Conservation (phyloP, 441 rosid species). For the Jatropha podagrica region DNA sequence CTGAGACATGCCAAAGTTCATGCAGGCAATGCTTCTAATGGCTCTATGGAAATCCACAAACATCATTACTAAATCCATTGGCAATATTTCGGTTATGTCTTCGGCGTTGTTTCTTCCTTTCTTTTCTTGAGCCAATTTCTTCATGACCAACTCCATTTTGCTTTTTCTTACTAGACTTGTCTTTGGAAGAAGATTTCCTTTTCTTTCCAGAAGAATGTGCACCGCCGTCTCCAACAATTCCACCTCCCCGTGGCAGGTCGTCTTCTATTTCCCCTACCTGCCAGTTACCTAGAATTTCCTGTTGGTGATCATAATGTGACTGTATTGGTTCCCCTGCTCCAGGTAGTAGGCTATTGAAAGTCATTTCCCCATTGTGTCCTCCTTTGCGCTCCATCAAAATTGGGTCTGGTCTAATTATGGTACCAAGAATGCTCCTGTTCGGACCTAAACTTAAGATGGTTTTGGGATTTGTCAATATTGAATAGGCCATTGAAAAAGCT, state of each 20-base stretch:
- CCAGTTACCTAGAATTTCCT: slow-evolving; percentile 77
- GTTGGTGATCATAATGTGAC: slow-evolving; percentile 29
- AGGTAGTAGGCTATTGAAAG: slow-evolving; percentile 69
- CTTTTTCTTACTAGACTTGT: slow-evolving; percentile 42
- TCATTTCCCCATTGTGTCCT: slow-evolving; percentile 61
- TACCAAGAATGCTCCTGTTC: slow-evolving; percentile 86
- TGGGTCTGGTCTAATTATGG: slow-evolving; percentile 82
- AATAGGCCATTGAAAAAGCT: slow-evolving; percentile 83
- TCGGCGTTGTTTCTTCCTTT: slow-evolving; percentile 35
- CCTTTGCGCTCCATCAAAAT: slow-evolving; percentile 72
- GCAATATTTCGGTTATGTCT: slow-evolving; percentile 20
- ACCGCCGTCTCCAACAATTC: slow-evolving; percentile 30
- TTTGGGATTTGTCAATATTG: slow-evolving; percentile 68
- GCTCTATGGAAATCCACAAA: slow-evolving; percentile 20
- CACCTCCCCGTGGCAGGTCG: slow-evolving; percentile 59
- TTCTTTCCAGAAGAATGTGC: slow-evolving; percentile 49
- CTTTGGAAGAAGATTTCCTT: slow-evolving; percentile 48
- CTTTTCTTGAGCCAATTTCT: slow-evolving; percentile 37
- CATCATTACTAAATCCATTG: slow-evolving; percentile 24
- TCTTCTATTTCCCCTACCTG: slow-evolving; percentile 63
- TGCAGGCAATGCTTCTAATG: neutral
- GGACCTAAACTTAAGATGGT: slow-evolving; percentile 59
- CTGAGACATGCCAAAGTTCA: neutral
- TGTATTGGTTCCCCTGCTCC: slow-evolving; percentile 84
- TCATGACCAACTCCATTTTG: slow-evolving; percentile 29